phyloP scores from a whole-genome alignment of 2,329 filamentous ascomycete species.

The Arthrobotrys musiformis region DNA sequence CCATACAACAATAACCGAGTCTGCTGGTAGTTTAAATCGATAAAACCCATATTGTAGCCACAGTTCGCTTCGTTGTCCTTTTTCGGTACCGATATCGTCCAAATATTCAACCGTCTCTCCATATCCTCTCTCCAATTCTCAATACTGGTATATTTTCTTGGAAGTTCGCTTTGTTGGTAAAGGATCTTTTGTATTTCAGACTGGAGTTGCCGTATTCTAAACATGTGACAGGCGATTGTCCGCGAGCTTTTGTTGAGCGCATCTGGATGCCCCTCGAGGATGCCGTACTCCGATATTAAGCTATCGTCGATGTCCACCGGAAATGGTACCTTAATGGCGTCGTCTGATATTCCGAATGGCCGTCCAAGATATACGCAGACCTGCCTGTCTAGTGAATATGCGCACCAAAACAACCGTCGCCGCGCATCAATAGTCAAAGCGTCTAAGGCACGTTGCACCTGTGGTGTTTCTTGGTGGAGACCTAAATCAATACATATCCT shows the following conservation, averaged over 20 bases:
- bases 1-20: slow-evolving; percentile 58
- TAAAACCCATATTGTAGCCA: slow-evolving; percentile 58
- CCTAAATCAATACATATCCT: slow-evolving; percentile 89
- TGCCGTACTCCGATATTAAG: slow-evolving; percentile 82
- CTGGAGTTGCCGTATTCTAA: slow-evolving; percentile 85
- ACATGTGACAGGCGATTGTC: slow-evolving; percentile 88
- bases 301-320: slow-evolving; percentile 87
- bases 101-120: slow-evolving; percentile 81
- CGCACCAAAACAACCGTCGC: slow-evolving; percentile 93
- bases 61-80: slow-evolving; percentile 56
- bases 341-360: slow-evolving; percentile 91
- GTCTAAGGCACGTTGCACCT: slow-evolving; percentile 62
- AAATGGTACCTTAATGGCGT: slow-evolving; percentile 93
- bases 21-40: slow-evolving; percentile 59
- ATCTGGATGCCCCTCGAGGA: slow-evolving; percentile 70
- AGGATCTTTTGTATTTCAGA: slow-evolving; percentile 94
- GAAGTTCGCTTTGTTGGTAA: slow-evolving; percentile 85
- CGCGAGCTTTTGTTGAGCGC: slow-evolving; percentile 74
- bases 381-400: slow-evolving; percentile 90
- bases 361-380: slow-evolving; percentile 92
- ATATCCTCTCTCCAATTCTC: slow-evolving; percentile 88
- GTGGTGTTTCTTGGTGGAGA: slow-evolving; percentile 82
- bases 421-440: slow-evolving; percentile 83
- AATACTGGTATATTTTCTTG: slow-evolving; percentile 84
- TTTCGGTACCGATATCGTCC: slow-evolving; percentile 71